Evolutionary conservation across 176 grass and related monocot genomes (phyloP), one percentile per base, ranked within the genome.

Genomic region (Phyllostachys edulis): DNA sequence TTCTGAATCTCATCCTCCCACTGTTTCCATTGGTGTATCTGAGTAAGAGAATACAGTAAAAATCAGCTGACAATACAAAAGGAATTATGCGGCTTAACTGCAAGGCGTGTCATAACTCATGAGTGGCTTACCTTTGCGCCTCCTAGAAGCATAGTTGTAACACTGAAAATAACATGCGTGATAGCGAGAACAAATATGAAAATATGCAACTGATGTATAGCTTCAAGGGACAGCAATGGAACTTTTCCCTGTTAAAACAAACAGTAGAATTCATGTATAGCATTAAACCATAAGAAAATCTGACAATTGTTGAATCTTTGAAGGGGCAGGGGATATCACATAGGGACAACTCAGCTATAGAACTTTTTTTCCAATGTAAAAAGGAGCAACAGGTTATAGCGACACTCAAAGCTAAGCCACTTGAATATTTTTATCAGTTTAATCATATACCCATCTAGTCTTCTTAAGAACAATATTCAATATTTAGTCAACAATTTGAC

Each of bases 161-260:
- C 93, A 80, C 93, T 89, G 62, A 98, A 92, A 55, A 90, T 50
- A 44, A 98, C 83, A 83, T 98, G 96, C 77, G 91, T 88, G 66
- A 98, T 79, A 17, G 96, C 96, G 59, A 98, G 82, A 73, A 98
- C 88, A 63, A 98, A 98, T 61, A 95, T 95, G 83, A 98, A 98
- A 41, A 98, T 98, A 65, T 95, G 96, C 83, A 98, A 75, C 51
- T 93, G 93, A 82, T 95, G 89, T 47, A 93, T 73, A 29, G 96
- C 96, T 90, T 98, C 96, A 49, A 90, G 80, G 42, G 96, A 95
- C 63, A 95, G 63, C 63, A 98, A 66, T 49, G 96, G 93, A 83
- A 87, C 87, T 62, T 93, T 70, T 74, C 73, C 85, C 96, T 98
- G 82, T 64, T 0, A 54, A 84, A 59, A 89, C 21, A 80, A 38